A percentile compares a stretch with the other conserved stretches of the same genome.
Conservation (phyloP, 805 yeast species). For the Hanseniaspora singularis region DNA sequence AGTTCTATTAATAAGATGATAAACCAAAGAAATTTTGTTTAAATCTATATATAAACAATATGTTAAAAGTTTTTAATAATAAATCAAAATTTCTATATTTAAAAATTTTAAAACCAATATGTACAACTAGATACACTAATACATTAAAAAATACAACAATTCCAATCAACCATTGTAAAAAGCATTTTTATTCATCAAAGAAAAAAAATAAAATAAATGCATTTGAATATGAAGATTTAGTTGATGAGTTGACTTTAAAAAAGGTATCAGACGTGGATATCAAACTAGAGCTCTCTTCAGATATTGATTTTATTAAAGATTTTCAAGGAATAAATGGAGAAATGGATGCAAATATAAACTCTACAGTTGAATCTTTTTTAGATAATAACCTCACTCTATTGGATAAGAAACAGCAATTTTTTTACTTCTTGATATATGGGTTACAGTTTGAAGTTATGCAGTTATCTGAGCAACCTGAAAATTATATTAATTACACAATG, state of each 20-base stretch:
- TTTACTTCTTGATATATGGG: not conserved
- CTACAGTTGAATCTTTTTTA: not conserved
- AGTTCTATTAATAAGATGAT: no score
- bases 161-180: not conserved
- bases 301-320: not conserved
- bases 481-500: not conserved
- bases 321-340: not conserved
- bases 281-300: not conserved
- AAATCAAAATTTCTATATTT: no score
- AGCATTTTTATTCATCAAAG: not conserved
- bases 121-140: no score
- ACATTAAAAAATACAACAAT: no score
- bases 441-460: constrained; percentile 1
- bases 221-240: not conserved
- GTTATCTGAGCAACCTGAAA: not conserved
- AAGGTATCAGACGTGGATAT: not conserved
- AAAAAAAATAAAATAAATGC: not conserved
- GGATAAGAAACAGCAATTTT: not conserved
- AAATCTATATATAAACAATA: no score
- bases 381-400: not conserved
- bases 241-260: not conserved
- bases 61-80: no score
- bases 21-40: no score
- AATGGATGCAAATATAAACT: not conserved
- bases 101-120: no score